Evolutionary conservation across 2,329 filamentous ascomycete genomes (phyloP), one percentile per base, ranked within the genome.

Genomic region (Neofusicoccum cordaticola): DNA sequence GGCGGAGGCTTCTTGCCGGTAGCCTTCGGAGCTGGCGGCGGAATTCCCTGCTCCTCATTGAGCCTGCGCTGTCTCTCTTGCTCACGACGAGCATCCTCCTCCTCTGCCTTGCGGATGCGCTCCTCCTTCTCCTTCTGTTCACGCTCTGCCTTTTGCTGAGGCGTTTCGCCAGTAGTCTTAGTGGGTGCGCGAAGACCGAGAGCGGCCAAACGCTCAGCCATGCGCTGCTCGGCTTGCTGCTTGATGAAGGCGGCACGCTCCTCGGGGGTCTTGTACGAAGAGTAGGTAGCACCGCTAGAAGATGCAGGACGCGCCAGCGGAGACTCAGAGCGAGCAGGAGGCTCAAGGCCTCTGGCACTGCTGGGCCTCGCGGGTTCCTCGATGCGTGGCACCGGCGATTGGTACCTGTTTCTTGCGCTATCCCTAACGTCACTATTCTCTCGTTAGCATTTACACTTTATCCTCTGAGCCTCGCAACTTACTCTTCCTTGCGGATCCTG

Each of bases 171-270:
- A 44, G 89, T 80, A 45, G 56, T 27, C 74, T 96, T 96, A 17
- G 84, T 83, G 5, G 91, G 90, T 35, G 92, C 88, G 76, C 92
- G 96, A 74, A 99, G 90, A 41, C 95, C 95, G 67, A 98, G 86
- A 52, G 94, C 94, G 66, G 95, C 95, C 72, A 99, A 86, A 66
- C 95, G 89, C 77, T 98, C 95, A 41, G 95, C 94, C 90, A 99
- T 98, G 66, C 94, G 91, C 74, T 94, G 92, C 76, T 98, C 93
- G 8, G 95, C 96, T 76, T 97, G 94, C 76, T 97, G 93, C 76
- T 96, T 96, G 74, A 98, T 97, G 73, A 96, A 97, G 4, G 94
- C 93, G 41, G 96, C 93, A 63, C 95, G 88, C 73, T 99, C 94
- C 77, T 98, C 93, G 0, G 93, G 90, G 0, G 93, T 97, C 78